Percentiles rank a stretch among this genome's conserved stretches.
These are phyloP conservation scores for Serpula lacrymans DNA, from an alignment of 768 basidiomycete genomes.

Conservation along the genomic window DNA sequence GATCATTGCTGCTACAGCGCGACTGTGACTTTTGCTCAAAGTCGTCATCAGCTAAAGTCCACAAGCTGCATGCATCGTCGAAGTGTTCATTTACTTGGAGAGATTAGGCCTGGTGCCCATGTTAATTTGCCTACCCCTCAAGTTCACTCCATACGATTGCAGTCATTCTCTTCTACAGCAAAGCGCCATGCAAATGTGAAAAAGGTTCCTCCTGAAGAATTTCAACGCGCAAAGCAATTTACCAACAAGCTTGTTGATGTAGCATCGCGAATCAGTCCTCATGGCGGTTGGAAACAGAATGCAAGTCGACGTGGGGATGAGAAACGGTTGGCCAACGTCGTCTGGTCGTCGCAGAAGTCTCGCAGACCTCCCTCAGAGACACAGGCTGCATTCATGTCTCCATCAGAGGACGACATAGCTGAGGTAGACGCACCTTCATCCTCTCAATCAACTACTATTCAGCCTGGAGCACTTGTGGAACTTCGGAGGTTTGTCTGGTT, in stretches of 20 bases:
- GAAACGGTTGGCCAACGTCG: constrained; percentile 29
- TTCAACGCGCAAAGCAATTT: constrained; percentile 12
- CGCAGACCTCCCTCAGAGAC: constrained; percentile 22
- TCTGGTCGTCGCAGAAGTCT: constrained; percentile 10
- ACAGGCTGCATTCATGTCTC: constrained; percentile 19
- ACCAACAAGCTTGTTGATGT: constrained; percentile 33
- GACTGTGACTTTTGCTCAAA: too few relatives aligned
- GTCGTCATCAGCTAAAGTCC: not conserved
- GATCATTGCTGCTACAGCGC: too few relatives aligned
- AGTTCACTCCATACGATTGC: not conserved
- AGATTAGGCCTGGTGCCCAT: constrained; percentile 13
- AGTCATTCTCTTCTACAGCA: not conserved
- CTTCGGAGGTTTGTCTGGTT: constrained; percentile 39
- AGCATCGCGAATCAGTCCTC: constrained; percentile 19
- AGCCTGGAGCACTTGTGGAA: constrained; percentile 52
- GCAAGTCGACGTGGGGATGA: constrained; percentile 36
- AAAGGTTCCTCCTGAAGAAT: constrained; percentile 8
- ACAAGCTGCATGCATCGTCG: constrained; percentile 24
- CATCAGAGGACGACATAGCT: constrained; percentile 11
- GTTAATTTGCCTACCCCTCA: not conserved
- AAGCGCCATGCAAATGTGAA: not conserved
- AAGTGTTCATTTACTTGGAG: constrained; percentile 15
- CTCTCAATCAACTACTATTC: constrained; percentile 18
- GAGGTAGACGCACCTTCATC: constrained; percentile 11
- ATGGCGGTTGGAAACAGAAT: constrained; percentile 35